Evolutionary conservation across 75 land plant species (phyloP), one percentile per base, ranked within the genome.

Genomic region (Gnetum montanum): DNA sequence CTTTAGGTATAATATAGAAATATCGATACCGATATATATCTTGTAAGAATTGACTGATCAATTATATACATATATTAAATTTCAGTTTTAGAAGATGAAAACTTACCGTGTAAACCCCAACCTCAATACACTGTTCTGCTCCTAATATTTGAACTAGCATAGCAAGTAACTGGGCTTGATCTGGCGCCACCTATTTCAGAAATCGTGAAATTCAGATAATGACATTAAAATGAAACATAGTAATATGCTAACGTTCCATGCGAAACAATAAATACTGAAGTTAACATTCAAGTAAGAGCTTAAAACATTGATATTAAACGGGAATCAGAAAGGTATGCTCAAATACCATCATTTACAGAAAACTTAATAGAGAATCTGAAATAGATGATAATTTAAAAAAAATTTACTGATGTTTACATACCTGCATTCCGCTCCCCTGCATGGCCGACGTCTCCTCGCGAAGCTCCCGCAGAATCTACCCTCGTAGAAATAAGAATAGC

Each of bases 371-470:
- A n/a, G n/a, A n/a, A n/a, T n/a, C n/a, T n/a, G n/a, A n/a, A n/a
- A n/a, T n/a, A n/a, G n/a, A n/a, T n/a, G n/a, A n/a, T n/a, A n/a
- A n/a, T n/a, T n/a, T n/a, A n/a, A n/a, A n/a, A n/a, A n/a, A n/a
- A n/a, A n/a, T n/a, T n/a, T n/a, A n/a, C n/a, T n/a, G n/a, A n/a
- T n/a, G n/a, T n/a, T n/a, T n/a, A n/a, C 23, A 6, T 45, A 79
- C 86, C 94, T 88, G 94, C 94, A 91, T 91, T 56, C 78, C 78
- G 65, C 88, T 83, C 26, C 97, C 96, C 24, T 64, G 63, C 85
- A 81, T 64, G 8, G 37, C 38, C 1, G 88, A 70, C 19, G 94
- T 91, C 70, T 91, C 93, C 51, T 88, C 93, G 3, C 94, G 74
- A 30, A 91, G 75, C 63, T 88, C 71, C 29, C 75, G 65, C 15